Percentiles rank a stretch among this genome's conserved stretches.
Evolutionary conservation across 768 basidiomycete genomes (phyloP).

Genomic region (Naganishia friedmannii): DNA sequence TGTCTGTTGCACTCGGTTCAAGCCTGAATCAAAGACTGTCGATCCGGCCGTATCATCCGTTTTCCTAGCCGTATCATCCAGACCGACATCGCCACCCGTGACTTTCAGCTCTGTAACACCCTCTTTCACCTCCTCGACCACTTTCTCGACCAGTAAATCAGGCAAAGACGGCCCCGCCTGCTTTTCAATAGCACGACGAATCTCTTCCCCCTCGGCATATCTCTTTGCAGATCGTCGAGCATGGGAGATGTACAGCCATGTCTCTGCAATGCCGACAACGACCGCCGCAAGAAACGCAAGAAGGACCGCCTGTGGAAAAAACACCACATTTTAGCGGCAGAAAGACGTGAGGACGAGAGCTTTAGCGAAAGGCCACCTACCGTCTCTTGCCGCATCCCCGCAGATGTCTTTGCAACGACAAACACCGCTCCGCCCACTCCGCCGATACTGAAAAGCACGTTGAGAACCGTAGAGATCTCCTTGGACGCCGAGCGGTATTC

Average conservation of each 20-base stretch:
- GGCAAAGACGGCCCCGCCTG: not conserved
- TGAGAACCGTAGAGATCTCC: slow-evolving; percentile 24
- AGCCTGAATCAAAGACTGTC: no score
- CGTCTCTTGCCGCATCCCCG: slow-evolving; percentile 20
- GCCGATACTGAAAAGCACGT: slow-evolving; percentile 23
- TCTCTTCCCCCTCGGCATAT: not conserved
- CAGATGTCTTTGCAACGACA: slow-evolving; percentile 23
- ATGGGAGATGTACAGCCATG: slow-evolving; percentile 21
- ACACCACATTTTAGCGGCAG: not conserved
- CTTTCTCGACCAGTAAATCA: not conserved
- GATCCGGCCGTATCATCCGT: no score
- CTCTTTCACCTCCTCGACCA: not conserved
- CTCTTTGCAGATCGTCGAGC: not conserved
- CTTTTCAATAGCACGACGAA: not conserved
- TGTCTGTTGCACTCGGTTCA: not conserved
- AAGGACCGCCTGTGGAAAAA: slow-evolving; percentile 24
- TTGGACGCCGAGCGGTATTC: slow-evolving; percentile 26
- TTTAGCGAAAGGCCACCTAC: not conserved
- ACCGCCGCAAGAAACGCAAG: slow-evolving; percentile 19
- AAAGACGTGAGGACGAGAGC: not conserved
- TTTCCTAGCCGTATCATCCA: no score
- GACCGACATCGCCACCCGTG: no score
- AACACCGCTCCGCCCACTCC: slow-evolving; percentile 24
- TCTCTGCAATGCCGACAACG: slow-evolving; percentile 15
- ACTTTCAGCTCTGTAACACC: no score